These are phyloP conservation scores for Tuber umbilicatum DNA, from an alignment of 495 filamentous ascomycete species.

Conservation along the genomic window DNA sequence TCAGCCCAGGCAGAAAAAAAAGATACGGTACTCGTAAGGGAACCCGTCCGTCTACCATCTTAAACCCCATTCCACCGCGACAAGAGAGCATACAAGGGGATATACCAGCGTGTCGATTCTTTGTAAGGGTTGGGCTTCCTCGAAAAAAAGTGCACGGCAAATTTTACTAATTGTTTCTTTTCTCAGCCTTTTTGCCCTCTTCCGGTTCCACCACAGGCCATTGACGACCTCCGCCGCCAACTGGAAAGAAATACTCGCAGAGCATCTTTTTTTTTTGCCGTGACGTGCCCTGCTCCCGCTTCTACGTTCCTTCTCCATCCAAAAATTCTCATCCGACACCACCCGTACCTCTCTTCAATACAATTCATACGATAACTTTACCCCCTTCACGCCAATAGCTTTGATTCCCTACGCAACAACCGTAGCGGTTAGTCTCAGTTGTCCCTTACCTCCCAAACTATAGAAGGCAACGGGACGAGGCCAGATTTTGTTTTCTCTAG, in stretches of 20 bases:
- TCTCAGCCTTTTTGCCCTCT: background rate
- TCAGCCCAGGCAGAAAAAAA: slow-evolving; percentile 3
- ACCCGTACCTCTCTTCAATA: background rate
- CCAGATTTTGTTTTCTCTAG: background rate
- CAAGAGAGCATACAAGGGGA: background rate
- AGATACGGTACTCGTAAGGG: background rate
- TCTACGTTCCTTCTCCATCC: background rate
- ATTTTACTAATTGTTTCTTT: background rate
- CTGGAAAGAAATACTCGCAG: background rate
- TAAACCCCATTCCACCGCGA: background rate
- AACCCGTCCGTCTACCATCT: background rate
- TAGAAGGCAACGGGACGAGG: background rate
- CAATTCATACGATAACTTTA: slow-evolving; percentile 4
- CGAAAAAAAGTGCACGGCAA: background rate
- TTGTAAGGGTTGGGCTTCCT: background rate
- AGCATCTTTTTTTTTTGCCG: background rate
- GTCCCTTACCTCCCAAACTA: background rate
- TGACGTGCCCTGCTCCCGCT: background rate
- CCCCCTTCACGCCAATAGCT: slow-evolving; percentile 1
- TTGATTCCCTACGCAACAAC: background rate
- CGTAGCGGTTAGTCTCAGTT: background rate
- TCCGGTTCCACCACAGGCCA: background rate
- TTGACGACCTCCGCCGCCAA: background rate
- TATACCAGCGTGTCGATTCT: background rate
- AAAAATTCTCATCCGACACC: background rate